Evolutionary conservation across 1,139 yeast species (phyloP), one percentile per base, ranked within the genome.

Genomic region (Casaregolazyma suthepensis): DNA sequence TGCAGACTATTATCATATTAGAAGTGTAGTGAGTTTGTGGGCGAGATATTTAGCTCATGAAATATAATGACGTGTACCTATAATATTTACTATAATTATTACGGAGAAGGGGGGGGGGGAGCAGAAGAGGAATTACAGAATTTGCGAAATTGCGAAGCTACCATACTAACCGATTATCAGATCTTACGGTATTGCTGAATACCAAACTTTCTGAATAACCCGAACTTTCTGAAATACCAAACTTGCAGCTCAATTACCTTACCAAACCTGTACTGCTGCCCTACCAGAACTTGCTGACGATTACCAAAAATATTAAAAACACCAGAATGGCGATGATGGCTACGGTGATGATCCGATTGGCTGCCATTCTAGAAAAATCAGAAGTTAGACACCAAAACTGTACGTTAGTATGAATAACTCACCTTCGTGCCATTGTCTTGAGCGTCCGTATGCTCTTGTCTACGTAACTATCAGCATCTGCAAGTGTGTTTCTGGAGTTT

Each of bases 311-410:
- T 54, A 94, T 94, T 63, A 94, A 77, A 54, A 93, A 67, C 5
- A 93, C 82, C 64, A 94, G 78, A 15, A 93, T 91, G 1, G 87
- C 96, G 56, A 94, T 93, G 56, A 94, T 93, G n/a, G 96, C 96
- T 64, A 90, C 89, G 56, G 96, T 90, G 58, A 94, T 88, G 62
- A 91, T 78, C 70, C 90, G 86, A 71, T 94, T 94, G 3, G 98
- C 95, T n/a, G 95, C 91, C 76, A 93, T 78, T 64, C 99, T 54
- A 43, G 17, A 37, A 43, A 20, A 37, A 40, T 46, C 19, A 43
- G 15, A 52, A 31, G 45, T 43, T 43, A 43, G 50, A 46, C 5
- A 12, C 26, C 48, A n/a, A 31, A 20, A 35, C 37, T 18, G 20
- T 29, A 35, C 20, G 38, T 31, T 26, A 15, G 6, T 22, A 13